Conservation (phyloP, 2,329 filamentous ascomycete genomes). For the Tolypocladium tundrense region DNA sequence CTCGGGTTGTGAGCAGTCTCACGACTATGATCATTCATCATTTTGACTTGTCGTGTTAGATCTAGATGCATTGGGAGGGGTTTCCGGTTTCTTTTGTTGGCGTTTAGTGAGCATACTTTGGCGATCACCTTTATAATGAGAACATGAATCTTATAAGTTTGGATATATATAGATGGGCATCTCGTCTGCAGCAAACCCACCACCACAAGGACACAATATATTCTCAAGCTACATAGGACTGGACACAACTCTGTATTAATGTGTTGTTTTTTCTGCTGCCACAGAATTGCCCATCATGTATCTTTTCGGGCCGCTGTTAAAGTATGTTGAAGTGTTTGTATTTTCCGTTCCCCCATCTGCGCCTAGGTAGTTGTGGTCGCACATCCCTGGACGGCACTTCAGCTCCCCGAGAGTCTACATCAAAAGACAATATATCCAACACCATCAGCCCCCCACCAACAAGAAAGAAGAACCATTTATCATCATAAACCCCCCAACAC, state of each 20-base stretch:
- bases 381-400: neutral
- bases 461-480: neutral
- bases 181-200: neutral
- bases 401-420: neutral
- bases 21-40: neutral
- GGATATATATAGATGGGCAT: neutral
- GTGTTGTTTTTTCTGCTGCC: neutral
- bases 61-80: neutral
- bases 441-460: neutral
- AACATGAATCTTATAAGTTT: neutral
- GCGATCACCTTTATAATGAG: neutral
- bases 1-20: constrained; percentile 33
- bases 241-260: neutral
- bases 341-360: neutral
- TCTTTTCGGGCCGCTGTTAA: too few relatives aligned
- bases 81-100: neutral
- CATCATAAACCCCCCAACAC: neutral
- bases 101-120: neutral
- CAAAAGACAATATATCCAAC: constrained; percentile 1
- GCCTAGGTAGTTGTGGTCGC: neutral
- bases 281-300: neutral
- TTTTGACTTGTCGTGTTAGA: neutral
- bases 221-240: neutral
- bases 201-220: neutral
- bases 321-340: neutral